A percentile compares a stretch with the other conserved stretches of the same genome.
Conservation (phyloP, 257 asterid genomes). For the Nyctanthes arbortristis region DNA sequence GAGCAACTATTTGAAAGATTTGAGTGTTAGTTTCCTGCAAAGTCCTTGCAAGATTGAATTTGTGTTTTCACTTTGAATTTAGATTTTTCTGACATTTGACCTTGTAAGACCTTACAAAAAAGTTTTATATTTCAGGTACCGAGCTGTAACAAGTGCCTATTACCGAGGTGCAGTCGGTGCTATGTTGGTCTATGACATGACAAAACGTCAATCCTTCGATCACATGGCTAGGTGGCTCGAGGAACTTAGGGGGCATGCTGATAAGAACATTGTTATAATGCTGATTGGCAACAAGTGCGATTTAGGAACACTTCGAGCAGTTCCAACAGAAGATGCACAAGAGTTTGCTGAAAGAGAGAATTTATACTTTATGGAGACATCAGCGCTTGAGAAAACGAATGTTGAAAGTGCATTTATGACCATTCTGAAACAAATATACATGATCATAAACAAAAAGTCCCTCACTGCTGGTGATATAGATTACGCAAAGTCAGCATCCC, state of each 20-base stretch:
- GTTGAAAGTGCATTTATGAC: slow-evolving; percentile 73
- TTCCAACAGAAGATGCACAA: slow-evolving; percentile 81
- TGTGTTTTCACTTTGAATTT: not conserved
- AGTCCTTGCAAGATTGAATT: not conserved
- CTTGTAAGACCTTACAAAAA: not conserved
- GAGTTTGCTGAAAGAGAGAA: slow-evolving; percentile 90
- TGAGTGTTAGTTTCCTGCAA: not conserved
- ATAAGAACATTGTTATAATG: slow-evolving; percentile 86
- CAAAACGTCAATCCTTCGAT: slow-evolving; percentile 85
- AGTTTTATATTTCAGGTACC: slow-evolving; percentile 45
- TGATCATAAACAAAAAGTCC: slow-evolving; percentile 67
- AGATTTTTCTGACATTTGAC: not conserved
- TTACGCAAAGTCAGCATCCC: slow-evolving; percentile 43
- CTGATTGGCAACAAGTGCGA: slow-evolving; percentile 80
- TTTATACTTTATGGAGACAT: slow-evolving; percentile 84
- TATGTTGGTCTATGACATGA: slow-evolving; percentile 77
- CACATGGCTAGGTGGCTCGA: slow-evolving; percentile 93
- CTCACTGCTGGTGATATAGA: slow-evolving; percentile 43
- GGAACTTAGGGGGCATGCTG: slow-evolving; percentile 83
- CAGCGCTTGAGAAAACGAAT: slow-evolving; percentile 79
- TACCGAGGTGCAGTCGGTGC: slow-evolving; percentile 97
- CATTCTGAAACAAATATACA: slow-evolving; percentile 56
- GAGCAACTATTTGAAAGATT: not conserved
- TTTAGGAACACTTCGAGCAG: slow-evolving; percentile 72
- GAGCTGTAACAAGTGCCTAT: slow-evolving; percentile 91